A percentile compares a stretch with the other conserved stretches of the same genome.
Conservation (phyloP, 306 rosid genomes). For the Senna siamea region DNA sequence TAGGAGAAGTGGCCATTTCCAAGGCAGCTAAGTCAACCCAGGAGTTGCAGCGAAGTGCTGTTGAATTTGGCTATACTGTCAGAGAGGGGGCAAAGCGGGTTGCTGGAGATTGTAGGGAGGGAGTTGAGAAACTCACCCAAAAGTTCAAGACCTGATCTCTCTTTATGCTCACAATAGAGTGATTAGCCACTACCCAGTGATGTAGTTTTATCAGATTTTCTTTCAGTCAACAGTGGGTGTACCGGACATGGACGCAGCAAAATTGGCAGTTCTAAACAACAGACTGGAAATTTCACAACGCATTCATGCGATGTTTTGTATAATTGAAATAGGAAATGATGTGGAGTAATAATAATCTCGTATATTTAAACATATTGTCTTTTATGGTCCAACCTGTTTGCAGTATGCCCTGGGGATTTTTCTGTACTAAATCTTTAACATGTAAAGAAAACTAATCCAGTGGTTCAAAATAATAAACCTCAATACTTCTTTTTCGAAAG, state of each 20-base stretch:
- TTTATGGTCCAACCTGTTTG: neutral
- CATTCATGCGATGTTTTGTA: neutral
- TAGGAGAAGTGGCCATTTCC: constrained; percentile 51
- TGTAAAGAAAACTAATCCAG: constrained; percentile 1
- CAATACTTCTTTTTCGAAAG: neutral
- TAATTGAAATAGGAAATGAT: neutral
- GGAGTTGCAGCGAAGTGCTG: constrained; percentile 66
- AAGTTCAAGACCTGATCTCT: constrained; percentile 72
- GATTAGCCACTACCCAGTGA: neutral
- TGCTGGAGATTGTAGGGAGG: constrained; percentile 87
- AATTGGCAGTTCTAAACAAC: neutral
- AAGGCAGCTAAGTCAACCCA: constrained; percentile 61
- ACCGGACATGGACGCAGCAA: neutral
- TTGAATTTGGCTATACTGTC: constrained; percentile 56
- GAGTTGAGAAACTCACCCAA: constrained; percentile 86
- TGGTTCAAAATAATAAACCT: neutral
- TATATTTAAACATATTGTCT: neutral
- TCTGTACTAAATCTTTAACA: neutral
- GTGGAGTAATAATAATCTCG: constrained; percentile 4
- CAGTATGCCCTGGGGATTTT: neutral
- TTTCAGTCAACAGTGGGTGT: neutral
- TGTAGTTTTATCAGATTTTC: neutral
- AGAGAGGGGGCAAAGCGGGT: constrained; percentile 82
- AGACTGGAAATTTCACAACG: neutral
- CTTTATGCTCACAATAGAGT: neutral